These are phyloP conservation scores for Parascedosporium putredinis DNA, from an alignment of 2,329 filamentous ascomycete species.

Conservation along the genomic window DNA sequence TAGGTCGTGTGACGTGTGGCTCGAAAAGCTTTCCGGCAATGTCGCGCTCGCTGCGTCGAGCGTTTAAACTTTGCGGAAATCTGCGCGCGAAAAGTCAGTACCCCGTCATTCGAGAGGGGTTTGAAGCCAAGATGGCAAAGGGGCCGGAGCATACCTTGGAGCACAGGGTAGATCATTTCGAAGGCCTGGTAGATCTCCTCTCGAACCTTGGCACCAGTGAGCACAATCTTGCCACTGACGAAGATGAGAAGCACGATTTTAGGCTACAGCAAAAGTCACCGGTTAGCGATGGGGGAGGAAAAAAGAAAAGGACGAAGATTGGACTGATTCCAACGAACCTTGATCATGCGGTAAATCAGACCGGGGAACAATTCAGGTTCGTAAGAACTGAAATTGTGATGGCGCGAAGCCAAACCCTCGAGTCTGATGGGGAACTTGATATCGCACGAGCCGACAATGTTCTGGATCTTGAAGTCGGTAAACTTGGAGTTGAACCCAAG, in stretches of 20 bases:
- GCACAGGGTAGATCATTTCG: slow-evolving; percentile 93
- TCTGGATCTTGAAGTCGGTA: slow-evolving; percentile 99
- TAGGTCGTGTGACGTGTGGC: not conserved
- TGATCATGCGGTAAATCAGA: slow-evolving; percentile 99
- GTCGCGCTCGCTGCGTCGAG: not conserved
- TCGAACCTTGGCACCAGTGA: slow-evolving; percentile 93
- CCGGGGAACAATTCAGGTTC: slow-evolving; percentile 97
- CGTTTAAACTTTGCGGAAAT: slow-evolving; percentile 47
- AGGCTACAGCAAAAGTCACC: not conserved
- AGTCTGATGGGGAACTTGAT: slow-evolving; percentile 99
- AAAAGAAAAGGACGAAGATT: no score
- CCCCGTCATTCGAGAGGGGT: no score
- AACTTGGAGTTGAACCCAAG: slow-evolving; percentile 99
- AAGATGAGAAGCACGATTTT: slow-evolving; percentile 76
- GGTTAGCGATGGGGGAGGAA: not conserved
- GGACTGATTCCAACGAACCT: slow-evolving; percentile 29
- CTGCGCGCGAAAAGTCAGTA: no score
- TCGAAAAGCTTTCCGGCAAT: slow-evolving; percentile 8
- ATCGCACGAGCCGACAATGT: slow-evolving; percentile 96
- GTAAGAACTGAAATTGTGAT: slow-evolving; percentile 99
- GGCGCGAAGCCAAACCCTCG: slow-evolving; percentile 87
- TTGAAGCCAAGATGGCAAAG: not conserved
- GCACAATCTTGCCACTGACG: slow-evolving; percentile 90
- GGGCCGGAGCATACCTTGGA: slow-evolving; percentile 55
- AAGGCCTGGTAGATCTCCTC: slow-evolving; percentile 98